Evolutionary conservation across 75 land plant species (phyloP), one percentile per base, ranked within the genome.

Genomic region (Cunninghamia lanceolata): DNA sequence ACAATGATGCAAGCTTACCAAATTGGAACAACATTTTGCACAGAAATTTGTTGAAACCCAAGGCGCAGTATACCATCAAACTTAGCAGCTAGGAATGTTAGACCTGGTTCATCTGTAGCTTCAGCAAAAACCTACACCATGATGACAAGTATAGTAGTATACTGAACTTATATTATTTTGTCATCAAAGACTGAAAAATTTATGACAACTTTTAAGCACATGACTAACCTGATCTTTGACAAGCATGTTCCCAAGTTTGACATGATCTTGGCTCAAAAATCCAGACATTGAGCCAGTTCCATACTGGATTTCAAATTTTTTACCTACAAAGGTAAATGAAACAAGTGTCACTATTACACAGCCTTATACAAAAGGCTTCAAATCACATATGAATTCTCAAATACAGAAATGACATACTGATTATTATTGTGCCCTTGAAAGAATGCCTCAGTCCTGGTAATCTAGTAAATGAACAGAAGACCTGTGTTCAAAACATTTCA

Each of bases 51-150:
- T 47, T 91, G 91, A 87, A 98, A 98, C 14, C 99, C 99, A 71
- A 98, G 96, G 35, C 99, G 97, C 84, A 98, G 88, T 63, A 98
- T 93, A 21, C 99, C 99, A 87, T 96, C 99, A 85, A 98, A 98
- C 86, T 93, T 96, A 21, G 97, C 95, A 56, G 92, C 70, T 28
- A 93, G 13, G 85, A 98, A 98, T 63, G 93, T 87, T 47, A 96
- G 76, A 82, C 97, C 91, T 43, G 93, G 90, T 81, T 98, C 99
- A 34, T 87, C 78, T 34, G 99, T 97, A 28, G 97, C 94, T 87
- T 98, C 99, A 50, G 96, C 94, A 81, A 98, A 98, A n/a, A 84
- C 89, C 99, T 97, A 88, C 43, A 84, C 30, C 43, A 79, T 42
- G 30, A 79, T 40, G 3, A 79, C 5, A 79, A 79, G 46, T 79